Evolutionary conservation across 192 early-diverging fungal genomes (phyloP), one percentile per base, ranked within the genome.

Genomic region (Allomyces arbusculus): DNA sequence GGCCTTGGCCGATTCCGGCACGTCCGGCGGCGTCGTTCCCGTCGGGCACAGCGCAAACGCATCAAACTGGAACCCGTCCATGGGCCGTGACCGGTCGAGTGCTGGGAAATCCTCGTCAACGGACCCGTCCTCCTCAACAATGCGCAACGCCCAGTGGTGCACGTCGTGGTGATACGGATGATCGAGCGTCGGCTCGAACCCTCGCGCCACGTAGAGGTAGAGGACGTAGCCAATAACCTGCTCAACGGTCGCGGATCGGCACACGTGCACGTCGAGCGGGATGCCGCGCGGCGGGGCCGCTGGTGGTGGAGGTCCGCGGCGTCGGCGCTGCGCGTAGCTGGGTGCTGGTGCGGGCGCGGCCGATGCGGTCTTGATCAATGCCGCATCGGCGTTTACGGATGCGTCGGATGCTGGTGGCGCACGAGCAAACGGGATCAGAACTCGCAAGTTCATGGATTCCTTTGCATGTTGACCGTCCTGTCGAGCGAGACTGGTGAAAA

Each of bases 91-190:
- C 67, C 92, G 84, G 66, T 99, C 95, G 66, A 95, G 78, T 11
- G 90, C 95, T 44, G 94, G 94, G 71, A 99, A 87, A 73, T 99
- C 92, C 43, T 95, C 92, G 69, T 99, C 95, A 44, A 99, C 85
- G 45, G 85, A 84, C 23, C 95, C 95, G 76, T 95, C 95, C 66
- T 92, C 91, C 69, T 95, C 94, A 0, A 87, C 91, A 70, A 99
- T 95, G 45, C 90, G 78, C 71, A 99, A 74, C 22, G 84, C 84
- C 95, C 95, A 99, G 70, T 81, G 72, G 4, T 78, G 80, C 14
- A 93, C 82, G 63, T 90, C 82, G 23, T 78, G 80, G 25, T 79
- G 68, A 8, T 40, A 40, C 10, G 85, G 77, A 7, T 72, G 73
- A 4, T 82, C 83, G 22, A 97, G 70, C 20, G 70, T 66, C 14